These are phyloP conservation scores for Talaromyces trachyspermus DNA, from an alignment of 495 filamentous ascomycete genomes.

Conservation along the genomic window DNA sequence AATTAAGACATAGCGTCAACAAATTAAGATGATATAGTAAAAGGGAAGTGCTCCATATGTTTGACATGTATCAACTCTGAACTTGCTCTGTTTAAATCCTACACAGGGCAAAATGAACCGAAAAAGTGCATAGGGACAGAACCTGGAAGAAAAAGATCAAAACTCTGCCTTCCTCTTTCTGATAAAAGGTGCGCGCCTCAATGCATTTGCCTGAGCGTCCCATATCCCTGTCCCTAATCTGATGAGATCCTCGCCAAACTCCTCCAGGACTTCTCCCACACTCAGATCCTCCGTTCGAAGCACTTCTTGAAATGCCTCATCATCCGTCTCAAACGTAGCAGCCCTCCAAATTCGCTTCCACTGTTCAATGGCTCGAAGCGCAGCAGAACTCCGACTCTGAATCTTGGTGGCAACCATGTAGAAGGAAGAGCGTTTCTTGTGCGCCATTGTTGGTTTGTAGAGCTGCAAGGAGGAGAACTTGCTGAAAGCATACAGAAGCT, in stretches of 20 bases:
- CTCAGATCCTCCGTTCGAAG: conserved; percentile 11
- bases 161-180: no score
- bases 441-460: conserved; percentile 39
- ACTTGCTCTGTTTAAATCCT: no score
- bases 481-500: conserved; percentile 33
- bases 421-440: conserved; percentile 43
- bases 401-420: conserved; percentile 49
- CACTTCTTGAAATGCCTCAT: conserved; percentile 5
- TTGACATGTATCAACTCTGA: no score
- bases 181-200: conserved; percentile 28
- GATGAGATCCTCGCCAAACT: conserved; percentile 33
- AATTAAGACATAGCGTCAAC: no score
- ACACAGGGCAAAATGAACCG: no score
- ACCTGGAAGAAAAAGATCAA: no score
- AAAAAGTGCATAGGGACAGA: no score
- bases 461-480: conserved; percentile 37
- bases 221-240: conserved; percentile 27
- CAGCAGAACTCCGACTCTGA: conserved; percentile 21
- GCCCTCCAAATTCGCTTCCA: conserved; percentile 40
- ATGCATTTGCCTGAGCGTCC: conserved; percentile 34
- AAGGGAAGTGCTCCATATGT: no score
- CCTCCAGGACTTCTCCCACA: conserved; percentile 22
- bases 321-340: conserved; percentile 35
- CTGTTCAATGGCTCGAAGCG: conserved; percentile 23
- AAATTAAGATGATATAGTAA: no score